These are phyloP conservation scores for Cadophora sp. DNA, from an alignment of 2,329 filamentous ascomycete species.

Conservation along the genomic window DNA sequence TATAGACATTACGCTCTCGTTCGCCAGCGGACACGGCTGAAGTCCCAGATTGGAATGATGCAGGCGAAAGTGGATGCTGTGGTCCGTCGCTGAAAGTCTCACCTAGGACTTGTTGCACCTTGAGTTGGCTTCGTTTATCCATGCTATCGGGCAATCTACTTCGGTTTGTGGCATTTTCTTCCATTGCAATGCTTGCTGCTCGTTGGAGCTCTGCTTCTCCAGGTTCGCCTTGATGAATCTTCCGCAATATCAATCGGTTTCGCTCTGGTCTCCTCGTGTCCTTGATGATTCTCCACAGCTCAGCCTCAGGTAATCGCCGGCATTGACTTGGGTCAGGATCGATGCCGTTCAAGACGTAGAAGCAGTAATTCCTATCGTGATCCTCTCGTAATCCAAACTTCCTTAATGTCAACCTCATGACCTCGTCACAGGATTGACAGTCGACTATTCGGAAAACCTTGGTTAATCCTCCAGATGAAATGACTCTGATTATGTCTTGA, in stretches of 20 bases:
- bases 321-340: slow-evolving; percentile 84
- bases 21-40: slow-evolving; percentile 54
- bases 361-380: slow-evolving; percentile 94
- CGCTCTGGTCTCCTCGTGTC: slow-evolving; percentile 85
- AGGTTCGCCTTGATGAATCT: slow-evolving; percentile 91
- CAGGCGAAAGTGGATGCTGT: slow-evolving; percentile 85
- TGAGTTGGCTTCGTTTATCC: slow-evolving; percentile 77
- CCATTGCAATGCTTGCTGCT: slow-evolving; percentile 86
- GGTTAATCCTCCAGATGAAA: slow-evolving; percentile 88
- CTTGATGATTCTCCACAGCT: slow-evolving; percentile 90
- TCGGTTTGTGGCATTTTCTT: slow-evolving; percentile 81
- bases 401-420: slow-evolving; percentile 85
- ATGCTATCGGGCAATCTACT: slow-evolving; percentile 65
- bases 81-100: slow-evolving; percentile 83
- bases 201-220: slow-evolving; percentile 85
- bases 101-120: slow-evolving; percentile 88
- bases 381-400: slow-evolving; percentile 90
- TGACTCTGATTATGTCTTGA: slow-evolving; percentile 90
- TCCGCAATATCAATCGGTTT: slow-evolving; percentile 87
- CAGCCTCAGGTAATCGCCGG: slow-evolving; percentile 82
- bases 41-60: slow-evolving; percentile 62
- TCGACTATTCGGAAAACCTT: slow-evolving; percentile 94
- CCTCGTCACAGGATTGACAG: slow-evolving; percentile 90
- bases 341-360: slow-evolving; percentile 87
- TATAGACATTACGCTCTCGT: slow-evolving; percentile 70